phyloP scores from a whole-genome alignment of 208 protist genomes.

The Trypanosoma rangeli region DNA sequence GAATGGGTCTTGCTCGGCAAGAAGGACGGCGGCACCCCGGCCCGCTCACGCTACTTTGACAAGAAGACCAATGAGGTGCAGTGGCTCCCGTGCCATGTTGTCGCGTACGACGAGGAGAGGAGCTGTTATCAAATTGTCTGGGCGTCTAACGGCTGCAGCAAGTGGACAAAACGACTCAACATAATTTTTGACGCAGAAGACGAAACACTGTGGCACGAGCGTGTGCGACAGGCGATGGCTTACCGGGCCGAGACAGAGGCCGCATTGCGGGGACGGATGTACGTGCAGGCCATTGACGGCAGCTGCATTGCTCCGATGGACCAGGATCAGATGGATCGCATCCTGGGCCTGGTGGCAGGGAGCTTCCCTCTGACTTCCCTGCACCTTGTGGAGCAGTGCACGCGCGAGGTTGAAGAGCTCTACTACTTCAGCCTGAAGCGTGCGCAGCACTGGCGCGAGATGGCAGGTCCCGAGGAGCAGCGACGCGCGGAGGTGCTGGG shows the following conservation, averaged over 20 bases:
- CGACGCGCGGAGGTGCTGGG: slow-evolving; percentile 43
- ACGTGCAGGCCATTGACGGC: slow-evolving; percentile 69
- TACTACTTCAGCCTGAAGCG: slow-evolving; percentile 83
- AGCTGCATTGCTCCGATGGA: slow-evolving; percentile 64
- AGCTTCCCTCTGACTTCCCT: slow-evolving; percentile 76
- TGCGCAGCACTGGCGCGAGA: slow-evolving; percentile 76
- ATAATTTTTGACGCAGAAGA: slow-evolving; percentile 89
- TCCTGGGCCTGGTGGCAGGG: slow-evolving; percentile 70
- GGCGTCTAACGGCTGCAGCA: slow-evolving; percentile 55
- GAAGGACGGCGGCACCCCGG: slow-evolving; percentile 63
- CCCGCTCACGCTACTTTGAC: slow-evolving; percentile 82
- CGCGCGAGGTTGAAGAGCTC: slow-evolving; percentile 71
- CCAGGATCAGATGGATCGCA: slow-evolving; percentile 84
- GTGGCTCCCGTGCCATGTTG: slow-evolving; percentile 78
- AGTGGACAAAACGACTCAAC: slow-evolving; percentile 90
- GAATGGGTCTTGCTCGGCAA: slow-evolving; percentile 82
- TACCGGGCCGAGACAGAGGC: slow-evolving; percentile 78
- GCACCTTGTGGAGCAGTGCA: slow-evolving; percentile 74
- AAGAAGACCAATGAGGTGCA: slow-evolving; percentile 29
- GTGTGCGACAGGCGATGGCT: slow-evolving; percentile 65
- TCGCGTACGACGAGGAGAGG: slow-evolving; percentile 61
- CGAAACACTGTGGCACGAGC: slow-evolving; percentile 64
- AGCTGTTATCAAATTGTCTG: slow-evolving; percentile 77
- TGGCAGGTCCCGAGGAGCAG: slow-evolving; percentile 55
- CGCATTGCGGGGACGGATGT: slow-evolving; percentile 68